Percentiles rank a stretch among this genome's conserved stretches.
Conservation (phyloP, 345 rosid species). For the Populus ilicifolia region DNA sequence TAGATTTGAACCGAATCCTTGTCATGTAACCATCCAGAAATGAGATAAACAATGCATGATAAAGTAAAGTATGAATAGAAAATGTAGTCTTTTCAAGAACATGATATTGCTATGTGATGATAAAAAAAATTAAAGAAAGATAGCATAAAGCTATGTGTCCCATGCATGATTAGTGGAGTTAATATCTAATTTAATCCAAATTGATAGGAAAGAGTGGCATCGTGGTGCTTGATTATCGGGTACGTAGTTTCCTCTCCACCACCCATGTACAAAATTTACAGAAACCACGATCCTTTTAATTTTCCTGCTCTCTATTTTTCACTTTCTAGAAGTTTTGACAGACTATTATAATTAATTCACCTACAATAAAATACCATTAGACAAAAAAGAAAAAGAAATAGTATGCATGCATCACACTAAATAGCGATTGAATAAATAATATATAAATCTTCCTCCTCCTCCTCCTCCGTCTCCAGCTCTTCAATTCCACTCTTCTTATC, state of each 20-base stretch:
- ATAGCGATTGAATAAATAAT: background rate
- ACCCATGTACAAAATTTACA: background rate
- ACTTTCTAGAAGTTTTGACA: background rate
- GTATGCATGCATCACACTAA: background rate
- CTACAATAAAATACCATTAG: too few relatives aligned
- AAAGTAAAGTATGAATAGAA: background rate
- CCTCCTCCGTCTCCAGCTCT: too few relatives aligned
- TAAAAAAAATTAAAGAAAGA: background rate
- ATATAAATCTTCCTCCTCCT: too few relatives aligned
- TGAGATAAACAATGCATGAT: background rate
- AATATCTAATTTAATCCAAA: background rate
- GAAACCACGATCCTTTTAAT: too few relatives aligned
- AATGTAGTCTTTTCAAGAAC: background rate
- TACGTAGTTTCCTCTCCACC: background rate
- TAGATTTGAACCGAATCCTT: background rate
- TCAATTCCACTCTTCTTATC: slow-evolving; percentile 13
- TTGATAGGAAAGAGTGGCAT: background rate
- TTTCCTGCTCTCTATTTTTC: background rate
- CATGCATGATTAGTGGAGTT: background rate
- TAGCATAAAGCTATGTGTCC: background rate
- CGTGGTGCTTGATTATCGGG: background rate
- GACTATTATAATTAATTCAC: background rate
- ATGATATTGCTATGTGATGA: background rate
- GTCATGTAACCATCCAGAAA: background rate
- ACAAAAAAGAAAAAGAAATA: background rate